Conservation (phyloP, 2,329 filamentous ascomycete genomes). For the Xylariaceae sp. region DNA sequence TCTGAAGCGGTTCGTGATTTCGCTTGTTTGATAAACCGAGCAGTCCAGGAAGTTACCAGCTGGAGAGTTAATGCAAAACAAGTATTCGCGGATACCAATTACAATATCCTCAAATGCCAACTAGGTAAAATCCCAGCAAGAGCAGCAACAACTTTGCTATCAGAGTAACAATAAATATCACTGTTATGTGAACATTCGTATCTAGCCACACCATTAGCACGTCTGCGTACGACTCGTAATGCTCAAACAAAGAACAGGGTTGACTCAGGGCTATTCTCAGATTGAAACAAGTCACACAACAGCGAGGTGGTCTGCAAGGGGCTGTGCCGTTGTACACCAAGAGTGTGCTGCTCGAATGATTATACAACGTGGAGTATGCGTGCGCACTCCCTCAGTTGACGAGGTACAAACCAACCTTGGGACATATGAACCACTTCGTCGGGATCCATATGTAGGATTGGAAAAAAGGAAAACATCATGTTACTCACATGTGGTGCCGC, state of each 20-base stretch:
- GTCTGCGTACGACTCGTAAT: slow-evolving; percentile 19
- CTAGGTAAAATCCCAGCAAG: not conserved
- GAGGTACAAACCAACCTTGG: not conserved
- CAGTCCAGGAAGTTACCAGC: slow-evolving; percentile 24
- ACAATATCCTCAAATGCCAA: slow-evolving; percentile 7
- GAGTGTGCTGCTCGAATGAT: not conserved
- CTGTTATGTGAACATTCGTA: slow-evolving; percentile 28
- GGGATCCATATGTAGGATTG: not conserved
- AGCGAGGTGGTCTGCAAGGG: slow-evolving; percentile 12
- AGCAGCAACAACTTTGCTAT: slow-evolving; percentile 26
- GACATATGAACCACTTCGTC: not conserved
- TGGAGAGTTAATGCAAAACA: slow-evolving; percentile 22
- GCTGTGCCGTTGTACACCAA: slow-evolving; percentile 1
- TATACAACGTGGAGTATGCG: not conserved
- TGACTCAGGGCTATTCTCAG: slow-evolving; percentile 27
- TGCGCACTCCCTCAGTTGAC: not conserved
- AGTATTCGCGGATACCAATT: slow-evolving; percentile 24
- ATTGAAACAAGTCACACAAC: slow-evolving; percentile 28
- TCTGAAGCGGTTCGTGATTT: not conserved
- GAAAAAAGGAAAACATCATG: not conserved
- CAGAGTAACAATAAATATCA: slow-evolving; percentile 28
- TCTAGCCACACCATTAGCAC: slow-evolving; percentile 38
- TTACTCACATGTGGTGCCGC: slow-evolving; percentile 13
- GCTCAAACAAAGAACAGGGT: slow-evolving; percentile 22
- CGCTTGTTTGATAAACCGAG: slow-evolving; percentile 21